These are phyloP conservation scores for Paspalum notatum DNA, from an alignment of 176 grass and related monocot species.

Conservation along the genomic window DNA sequence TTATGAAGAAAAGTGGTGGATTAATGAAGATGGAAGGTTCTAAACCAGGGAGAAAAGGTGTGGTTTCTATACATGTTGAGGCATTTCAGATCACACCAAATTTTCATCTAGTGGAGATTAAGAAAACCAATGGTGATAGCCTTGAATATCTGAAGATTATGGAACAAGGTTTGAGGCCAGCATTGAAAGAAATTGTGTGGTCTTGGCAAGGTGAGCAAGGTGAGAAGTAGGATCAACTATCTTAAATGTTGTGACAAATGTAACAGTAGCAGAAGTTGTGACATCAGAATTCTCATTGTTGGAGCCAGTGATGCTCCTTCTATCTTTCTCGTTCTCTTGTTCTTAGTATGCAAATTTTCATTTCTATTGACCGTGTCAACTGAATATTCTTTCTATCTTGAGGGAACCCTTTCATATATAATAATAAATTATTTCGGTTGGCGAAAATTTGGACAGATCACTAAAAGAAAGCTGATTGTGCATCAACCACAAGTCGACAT, in stretches of 20 bases:
- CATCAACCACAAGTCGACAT: too few relatives aligned
- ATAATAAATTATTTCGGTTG: neutral
- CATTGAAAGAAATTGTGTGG: constrained; percentile 90
- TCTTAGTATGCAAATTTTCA: neutral
- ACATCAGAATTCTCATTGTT: neutral
- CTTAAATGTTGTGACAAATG: neutral
- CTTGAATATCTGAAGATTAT: constrained; percentile 74
- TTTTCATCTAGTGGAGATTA: constrained; percentile 91
- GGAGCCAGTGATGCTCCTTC: constrained; percentile 16
- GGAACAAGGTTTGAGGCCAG: constrained; percentile 67
- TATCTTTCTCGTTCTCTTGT: constrained; percentile 11
- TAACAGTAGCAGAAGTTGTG: neutral
- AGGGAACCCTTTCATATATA: neutral
- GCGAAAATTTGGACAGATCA: neutral
- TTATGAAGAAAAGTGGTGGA: constrained; percentile 67
- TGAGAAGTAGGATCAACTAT: constrained; percentile 2
- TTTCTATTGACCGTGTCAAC: neutral
- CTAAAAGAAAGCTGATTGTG: neutral
- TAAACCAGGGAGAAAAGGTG: constrained; percentile 66
- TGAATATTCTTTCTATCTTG: neutral
- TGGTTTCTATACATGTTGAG: constrained; percentile 65
- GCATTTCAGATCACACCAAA: constrained; percentile 74
- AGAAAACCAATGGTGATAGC: constrained; percentile 71
- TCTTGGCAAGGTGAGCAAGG: constrained; percentile 78
- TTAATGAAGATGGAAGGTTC: constrained; percentile 69